Conservation (phyloP, 2,329 filamentous ascomycete genomes). For the Aspergillus jensenii region DNA sequence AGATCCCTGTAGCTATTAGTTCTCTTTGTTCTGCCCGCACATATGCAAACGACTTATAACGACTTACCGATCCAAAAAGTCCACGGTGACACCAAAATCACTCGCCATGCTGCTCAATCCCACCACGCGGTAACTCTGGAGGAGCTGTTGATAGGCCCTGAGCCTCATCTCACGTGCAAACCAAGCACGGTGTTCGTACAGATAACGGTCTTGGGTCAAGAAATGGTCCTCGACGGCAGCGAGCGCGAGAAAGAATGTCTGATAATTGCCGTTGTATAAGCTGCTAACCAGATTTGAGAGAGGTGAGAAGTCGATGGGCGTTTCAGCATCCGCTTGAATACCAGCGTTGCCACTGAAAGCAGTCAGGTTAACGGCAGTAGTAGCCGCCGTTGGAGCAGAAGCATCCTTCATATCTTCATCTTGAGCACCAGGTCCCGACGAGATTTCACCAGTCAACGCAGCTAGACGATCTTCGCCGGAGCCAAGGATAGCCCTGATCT, state of each 20-base stretch:
- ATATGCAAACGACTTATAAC: slow-evolving; percentile 51
- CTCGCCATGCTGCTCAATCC: slow-evolving; percentile 96
- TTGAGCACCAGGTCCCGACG: slow-evolving; percentile 72
- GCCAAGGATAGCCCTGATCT: slow-evolving; percentile 96
- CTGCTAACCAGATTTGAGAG: slow-evolving; percentile 86
- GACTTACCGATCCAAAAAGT: slow-evolving; percentile 87
- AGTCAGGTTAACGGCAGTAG: slow-evolving; percentile 83
- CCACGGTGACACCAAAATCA: slow-evolving; percentile 94
- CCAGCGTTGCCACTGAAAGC: slow-evolving; percentile 71
- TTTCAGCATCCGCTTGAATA: slow-evolving; percentile 70
- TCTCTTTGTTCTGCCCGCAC: not conserved
- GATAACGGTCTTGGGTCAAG: slow-evolving; percentile 88
- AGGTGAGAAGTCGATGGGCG: slow-evolving; percentile 82
- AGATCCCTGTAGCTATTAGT: slow-evolving; percentile 65
- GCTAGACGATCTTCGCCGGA: slow-evolving; percentile 84
- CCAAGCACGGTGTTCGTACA: slow-evolving; percentile 95
- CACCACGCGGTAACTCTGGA: slow-evolving; percentile 96
- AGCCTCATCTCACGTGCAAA: slow-evolving; percentile 98
- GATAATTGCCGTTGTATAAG: slow-evolving; percentile 91
- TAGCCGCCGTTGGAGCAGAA: slow-evolving; percentile 52
- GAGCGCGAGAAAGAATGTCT: slow-evolving; percentile 86
- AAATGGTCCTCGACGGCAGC: slow-evolving; percentile 91
- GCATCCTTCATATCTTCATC: slow-evolving; percentile 74
- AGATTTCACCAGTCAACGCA: slow-evolving; percentile 75
- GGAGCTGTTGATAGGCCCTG: slow-evolving; percentile 90